phyloP scores from a whole-genome alignment of 2,329 filamentous ascomycete species.

The Xylariaceae sp. region DNA sequence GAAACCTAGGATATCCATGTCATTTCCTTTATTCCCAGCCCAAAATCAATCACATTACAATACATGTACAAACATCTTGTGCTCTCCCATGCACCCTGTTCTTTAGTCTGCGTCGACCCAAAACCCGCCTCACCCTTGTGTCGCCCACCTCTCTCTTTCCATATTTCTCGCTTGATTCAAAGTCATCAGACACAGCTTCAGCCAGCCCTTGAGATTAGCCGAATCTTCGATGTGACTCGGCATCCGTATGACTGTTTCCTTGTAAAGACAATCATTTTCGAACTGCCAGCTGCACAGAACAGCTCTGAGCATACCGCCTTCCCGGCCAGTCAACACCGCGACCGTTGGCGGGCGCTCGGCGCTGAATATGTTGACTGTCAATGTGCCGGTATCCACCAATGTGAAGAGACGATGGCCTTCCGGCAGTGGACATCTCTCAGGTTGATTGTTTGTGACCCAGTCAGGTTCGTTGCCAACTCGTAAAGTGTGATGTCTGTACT shows the following conservation, averaged over 20 bases:
- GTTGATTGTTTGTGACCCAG: conserved; percentile 11
- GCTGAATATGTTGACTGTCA: conserved; percentile 30
- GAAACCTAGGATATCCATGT: too few relatives aligned
- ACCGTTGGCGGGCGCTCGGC: conserved; percentile 30
- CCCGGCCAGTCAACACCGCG: conserved; percentile 28
- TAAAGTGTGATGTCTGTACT: conserved; percentile 15
- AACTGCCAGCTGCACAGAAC: conserved; percentile 27
- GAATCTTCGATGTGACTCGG: conserved; percentile 17
- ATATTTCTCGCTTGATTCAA: conserved; percentile 10
- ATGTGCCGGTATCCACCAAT: conserved; percentile 31
- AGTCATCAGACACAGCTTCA: conserved; percentile 19
- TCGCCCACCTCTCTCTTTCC: neutral
- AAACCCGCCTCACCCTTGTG: too few relatives aligned
- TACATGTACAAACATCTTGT: too few relatives aligned
- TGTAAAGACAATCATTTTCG: conserved; percentile 23
- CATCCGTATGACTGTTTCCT: conserved; percentile 23
- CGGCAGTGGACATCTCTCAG: conserved; percentile 9
- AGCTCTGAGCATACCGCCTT: conserved; percentile 32
- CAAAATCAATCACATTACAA: too few relatives aligned
- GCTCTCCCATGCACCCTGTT: too few relatives aligned
- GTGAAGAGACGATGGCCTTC: conserved; percentile 29
- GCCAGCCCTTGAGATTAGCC: conserved; percentile 20
- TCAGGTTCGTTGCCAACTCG: conserved; percentile 25
- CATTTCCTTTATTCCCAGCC: too few relatives aligned
- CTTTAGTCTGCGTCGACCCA: too few relatives aligned